Evolutionary conservation across 176 grass and related monocot genomes (phyloP).

Genomic region (Paspalum notatum): DNA sequence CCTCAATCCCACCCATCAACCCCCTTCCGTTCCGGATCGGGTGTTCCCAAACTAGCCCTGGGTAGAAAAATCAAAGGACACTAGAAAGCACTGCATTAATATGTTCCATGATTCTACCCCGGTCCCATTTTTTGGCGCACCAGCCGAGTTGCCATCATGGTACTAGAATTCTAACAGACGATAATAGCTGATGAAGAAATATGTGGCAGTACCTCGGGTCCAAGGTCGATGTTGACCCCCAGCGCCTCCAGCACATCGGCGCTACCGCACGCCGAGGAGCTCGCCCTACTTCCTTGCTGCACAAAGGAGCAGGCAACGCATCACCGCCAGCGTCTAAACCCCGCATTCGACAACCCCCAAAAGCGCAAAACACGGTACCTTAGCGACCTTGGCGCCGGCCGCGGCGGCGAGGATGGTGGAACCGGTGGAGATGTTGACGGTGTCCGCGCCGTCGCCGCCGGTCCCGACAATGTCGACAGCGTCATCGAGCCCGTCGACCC

Average conservation of each 20-base stretch:
- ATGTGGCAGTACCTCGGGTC: slow-evolving; percentile 66
- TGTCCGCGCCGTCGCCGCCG: slow-evolving; percentile 85
- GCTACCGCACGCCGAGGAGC: slow-evolving; percentile 95
- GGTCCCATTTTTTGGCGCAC: not conserved
- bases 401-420: slow-evolving; percentile 85
- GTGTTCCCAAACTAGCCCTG: too few relatives aligned
- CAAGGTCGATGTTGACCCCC: slow-evolving; percentile 84
- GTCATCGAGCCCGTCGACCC: slow-evolving; percentile 65
- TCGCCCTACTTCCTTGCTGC: slow-evolving; percentile 96
- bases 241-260: slow-evolving; percentile 88
- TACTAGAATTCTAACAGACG: not conserved
- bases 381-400: slow-evolving; percentile 83
- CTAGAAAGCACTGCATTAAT: not conserved
- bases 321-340: not conserved
- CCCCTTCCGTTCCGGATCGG: too few relatives aligned
- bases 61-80: slow-evolving; percentile 4
- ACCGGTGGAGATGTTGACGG: slow-evolving; percentile 98
- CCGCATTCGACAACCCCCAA: not conserved
- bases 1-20: too few relatives aligned
- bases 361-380: slow-evolving; percentile 40
- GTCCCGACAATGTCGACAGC: slow-evolving; percentile 95
- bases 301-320: not conserved
- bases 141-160: not conserved
- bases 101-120: too few relatives aligned
- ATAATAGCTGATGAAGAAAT: not conserved